Evolutionary conservation across 148 eudicot species (phyloP), one percentile per base, ranked within the genome.

Genomic region (Vaccinium darrowii): DNA sequence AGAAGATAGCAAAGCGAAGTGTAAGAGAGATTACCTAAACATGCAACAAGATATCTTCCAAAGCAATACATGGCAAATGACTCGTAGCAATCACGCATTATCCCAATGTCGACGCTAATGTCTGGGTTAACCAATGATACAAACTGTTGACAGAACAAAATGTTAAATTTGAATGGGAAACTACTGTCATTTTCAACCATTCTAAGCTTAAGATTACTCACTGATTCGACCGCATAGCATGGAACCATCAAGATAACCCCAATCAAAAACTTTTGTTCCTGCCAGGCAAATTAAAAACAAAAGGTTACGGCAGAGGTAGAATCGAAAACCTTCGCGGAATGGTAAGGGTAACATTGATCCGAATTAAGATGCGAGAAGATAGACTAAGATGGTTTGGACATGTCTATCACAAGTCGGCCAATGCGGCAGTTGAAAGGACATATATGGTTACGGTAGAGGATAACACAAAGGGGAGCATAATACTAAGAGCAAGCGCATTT

Each of bases 1-100:
- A 39, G 54, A 75, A 65, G 71, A 74, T 43, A 54, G 6, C 65
- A 78, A 81, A 74, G 81, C 47, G 49, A 81, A 62, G 84, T 30
- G n/a, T 54, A 56, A 47, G 60, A 86, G 23, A 63, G 72, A 86
- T 86, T 93, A 97, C 99, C 99, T 90, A 97, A 90, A 88, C 98
- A 95, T 75, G 98, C 99, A 71, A 97, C 90, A 81, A 97, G 95
- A 84, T 97, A 97, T 87, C 99, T 95, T 86, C 98, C 98, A 89
- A 97, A 97, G 93, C 98, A 97, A 89, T 97, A 97, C 99, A 97
- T 97, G 60, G 99, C 99, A 93, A 97, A 97, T 72, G 99, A 90
- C 89, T 97, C 99, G 86, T 97, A 97, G 90, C 98, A 93, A 93
- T 95, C 98, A 73, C 98, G 96, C 23, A 95, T 88, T 86, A 97